Conservation (phyloP, 164 flowering plant species). For the Santalum album region DNA sequence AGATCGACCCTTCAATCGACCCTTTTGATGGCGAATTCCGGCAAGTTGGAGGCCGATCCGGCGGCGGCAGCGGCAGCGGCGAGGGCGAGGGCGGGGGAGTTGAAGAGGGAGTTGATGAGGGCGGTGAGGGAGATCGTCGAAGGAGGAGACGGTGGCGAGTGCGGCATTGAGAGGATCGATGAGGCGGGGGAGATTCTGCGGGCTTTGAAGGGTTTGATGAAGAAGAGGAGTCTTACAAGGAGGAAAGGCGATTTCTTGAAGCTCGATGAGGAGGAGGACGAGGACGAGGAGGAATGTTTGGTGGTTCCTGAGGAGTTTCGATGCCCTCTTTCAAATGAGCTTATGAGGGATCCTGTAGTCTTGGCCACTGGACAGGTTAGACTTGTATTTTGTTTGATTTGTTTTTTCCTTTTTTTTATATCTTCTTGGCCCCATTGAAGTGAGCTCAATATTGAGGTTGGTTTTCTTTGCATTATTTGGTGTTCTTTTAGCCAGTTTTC, state of each 20-base stretch:
- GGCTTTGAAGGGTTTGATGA: slow-evolving; percentile 44
- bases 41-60: slow-evolving; percentile 20
- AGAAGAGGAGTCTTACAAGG: no score
- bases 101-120: slow-evolving; percentile 50
- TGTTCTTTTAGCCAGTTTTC: no score
- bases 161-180: slow-evolving; percentile 25
- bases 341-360: slow-evolving; percentile 75
- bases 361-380: slow-evolving; percentile 65
- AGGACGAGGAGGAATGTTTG: slow-evolving; percentile 7
- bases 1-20: neutral
- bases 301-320: slow-evolving; percentile 40
- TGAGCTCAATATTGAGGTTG: no score
- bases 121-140: slow-evolving; percentile 33
- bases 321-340: slow-evolving; percentile 54
- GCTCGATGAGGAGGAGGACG: slow-evolving; percentile 7
- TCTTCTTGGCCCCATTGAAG: no score
- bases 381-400: neutral
- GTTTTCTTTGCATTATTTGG: no score
- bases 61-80: slow-evolving; percentile 6
- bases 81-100: slow-evolving; percentile 20
- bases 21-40: slow-evolving; percentile 44
- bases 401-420: neutral
- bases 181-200: slow-evolving; percentile 23
- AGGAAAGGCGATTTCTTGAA: slow-evolving; percentile 21
- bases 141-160: slow-evolving; percentile 17